A percentile compares a stretch with the other conserved stretches of the same genome.
Conservation (phyloP, 441 rosid genomes). For the Raphanus hybrid region DNA sequence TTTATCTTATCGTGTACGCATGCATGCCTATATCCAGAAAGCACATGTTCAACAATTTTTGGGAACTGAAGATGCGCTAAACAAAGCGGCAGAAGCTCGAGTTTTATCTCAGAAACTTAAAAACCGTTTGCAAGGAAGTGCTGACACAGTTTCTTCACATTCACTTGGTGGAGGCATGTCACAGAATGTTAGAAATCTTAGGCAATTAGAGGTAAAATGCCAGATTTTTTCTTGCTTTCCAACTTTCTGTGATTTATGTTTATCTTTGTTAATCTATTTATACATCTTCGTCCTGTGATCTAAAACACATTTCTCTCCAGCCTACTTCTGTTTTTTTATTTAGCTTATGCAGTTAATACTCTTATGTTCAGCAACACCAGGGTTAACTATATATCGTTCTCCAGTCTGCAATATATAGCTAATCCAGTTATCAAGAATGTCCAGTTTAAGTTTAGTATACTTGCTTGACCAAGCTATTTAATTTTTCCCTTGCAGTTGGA, state of each 20-base stretch:
- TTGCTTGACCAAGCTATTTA: slow-evolving; percentile 9
- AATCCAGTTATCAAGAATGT: neutral
- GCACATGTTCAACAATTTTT: slow-evolving; percentile 92
- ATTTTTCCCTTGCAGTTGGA: slow-evolving; percentile 64
- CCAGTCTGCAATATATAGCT: neutral
- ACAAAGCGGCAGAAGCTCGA: slow-evolving; percentile 87
- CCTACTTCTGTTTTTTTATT: too few relatives aligned
- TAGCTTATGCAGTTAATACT: too few relatives aligned
- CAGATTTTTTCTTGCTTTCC: neutral
- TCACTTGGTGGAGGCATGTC: slow-evolving; percentile 60
- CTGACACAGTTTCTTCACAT: slow-evolving; percentile 49
- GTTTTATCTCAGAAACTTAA: slow-evolving; percentile 65
- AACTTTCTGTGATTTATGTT: neutral
- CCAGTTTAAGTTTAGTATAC: neutral
- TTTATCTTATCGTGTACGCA: slow-evolving; percentile 12
- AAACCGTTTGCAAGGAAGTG: slow-evolving; percentile 60
- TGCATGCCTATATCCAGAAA: slow-evolving; percentile 56
- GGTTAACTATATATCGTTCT: too few relatives aligned
- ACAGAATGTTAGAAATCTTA: slow-evolving; percentile 68
- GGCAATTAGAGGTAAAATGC: slow-evolving; percentile 75
- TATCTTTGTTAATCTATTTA: neutral
- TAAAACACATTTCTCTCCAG: neutral
- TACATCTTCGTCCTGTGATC: neutral
- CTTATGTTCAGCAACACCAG: too few relatives aligned
- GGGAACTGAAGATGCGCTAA: slow-evolving; percentile 88